Evolutionary conservation across 164 flowering plant species (phyloP).

Genomic region (Vitis rupestris): DNA sequence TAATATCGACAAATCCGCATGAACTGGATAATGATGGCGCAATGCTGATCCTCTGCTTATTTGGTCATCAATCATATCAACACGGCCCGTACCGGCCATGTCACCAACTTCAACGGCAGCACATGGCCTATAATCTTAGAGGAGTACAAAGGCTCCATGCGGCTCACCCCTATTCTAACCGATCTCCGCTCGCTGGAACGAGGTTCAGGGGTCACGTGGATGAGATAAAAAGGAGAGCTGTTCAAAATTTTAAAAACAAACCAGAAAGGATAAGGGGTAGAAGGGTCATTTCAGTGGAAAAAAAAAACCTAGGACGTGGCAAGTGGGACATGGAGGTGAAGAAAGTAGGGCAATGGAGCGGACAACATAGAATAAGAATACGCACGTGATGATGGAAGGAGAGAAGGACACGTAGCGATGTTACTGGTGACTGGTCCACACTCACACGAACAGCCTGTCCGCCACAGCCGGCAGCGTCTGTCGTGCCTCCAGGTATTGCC

Average conservation of each 20-base stretch:
- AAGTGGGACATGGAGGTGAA: too few species aligned
- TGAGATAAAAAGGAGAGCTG: background rate
- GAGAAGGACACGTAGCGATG: constrained; percentile 8
- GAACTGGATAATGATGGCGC: background rate
- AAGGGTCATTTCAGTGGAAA: background rate
- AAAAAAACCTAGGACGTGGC: background rate
- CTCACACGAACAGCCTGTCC: constrained; percentile 9
- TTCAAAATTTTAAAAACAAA: constrained; percentile 6
- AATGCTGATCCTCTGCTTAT: background rate
- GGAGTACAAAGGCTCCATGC: too few species aligned
- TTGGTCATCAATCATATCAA: background rate
- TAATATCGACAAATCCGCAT: background rate
- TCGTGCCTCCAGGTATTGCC: constrained; percentile 5
- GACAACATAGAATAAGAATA: background rate
- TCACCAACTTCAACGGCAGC: too few species aligned
- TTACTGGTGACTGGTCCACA: too few species aligned
- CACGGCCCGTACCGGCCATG: too few species aligned
- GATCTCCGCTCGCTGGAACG: too few species aligned
- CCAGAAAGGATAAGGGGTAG: constrained; percentile 12
- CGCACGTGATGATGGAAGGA: constrained; percentile 13
- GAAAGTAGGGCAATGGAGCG: too few species aligned
- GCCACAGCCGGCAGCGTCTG: constrained; percentile 14
- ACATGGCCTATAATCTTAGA: too few species aligned
- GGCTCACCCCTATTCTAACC: too few species aligned
- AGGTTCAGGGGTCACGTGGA: too few species aligned